These are phyloP conservation scores for Yamadazyma jaroonii DNA, from an alignment of 1,139 yeast genomes.

Conservation along the genomic window DNA sequence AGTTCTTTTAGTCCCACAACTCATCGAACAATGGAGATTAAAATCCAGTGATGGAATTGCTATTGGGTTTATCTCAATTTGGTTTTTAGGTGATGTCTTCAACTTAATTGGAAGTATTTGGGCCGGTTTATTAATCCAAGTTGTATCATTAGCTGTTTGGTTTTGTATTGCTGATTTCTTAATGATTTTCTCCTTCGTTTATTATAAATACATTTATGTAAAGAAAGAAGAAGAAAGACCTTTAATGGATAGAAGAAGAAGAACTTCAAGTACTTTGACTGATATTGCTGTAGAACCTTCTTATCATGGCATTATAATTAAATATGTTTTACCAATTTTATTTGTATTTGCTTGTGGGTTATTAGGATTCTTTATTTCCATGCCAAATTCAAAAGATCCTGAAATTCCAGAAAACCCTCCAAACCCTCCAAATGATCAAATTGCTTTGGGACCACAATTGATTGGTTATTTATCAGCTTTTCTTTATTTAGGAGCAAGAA, in stretches of 20 bases:
- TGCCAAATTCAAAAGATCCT: conserved; percentile 15
- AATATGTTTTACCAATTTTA: conserved; percentile 56
- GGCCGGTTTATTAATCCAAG: conserved; percentile 72
- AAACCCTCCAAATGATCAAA: conserved; percentile 8
- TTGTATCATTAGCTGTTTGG: conserved; percentile 69
- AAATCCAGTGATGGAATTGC: conserved; percentile 81
- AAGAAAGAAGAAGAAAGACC: conserved; percentile 21
- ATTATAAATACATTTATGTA: conserved; percentile 46
- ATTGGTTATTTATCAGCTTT: conserved; percentile 71
- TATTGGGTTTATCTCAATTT: conserved; percentile 61
- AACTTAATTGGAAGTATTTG: conserved; percentile 68
- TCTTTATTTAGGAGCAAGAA: conserved; percentile 70
- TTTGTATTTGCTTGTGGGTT: conserved; percentile 70
- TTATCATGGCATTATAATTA: conserved; percentile 44
- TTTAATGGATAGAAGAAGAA: conserved; percentile 23
- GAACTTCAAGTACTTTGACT: conserved; percentile 44
- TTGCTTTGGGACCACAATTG: conserved; percentile 60
- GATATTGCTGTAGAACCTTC: conserved; percentile 45
- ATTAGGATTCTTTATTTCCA: conserved; percentile 56
- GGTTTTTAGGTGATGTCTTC: conserved; percentile 74
- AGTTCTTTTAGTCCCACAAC: conserved; percentile 74
- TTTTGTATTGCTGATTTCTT: conserved; percentile 67
- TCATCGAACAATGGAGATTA: conserved; percentile 77
- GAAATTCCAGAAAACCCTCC: conserved; percentile 8
- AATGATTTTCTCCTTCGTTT: conserved; percentile 60